phyloP scores from a whole-genome alignment of 1,284 basidiomycete species.

The Austroboletus rostrupii region DNA sequence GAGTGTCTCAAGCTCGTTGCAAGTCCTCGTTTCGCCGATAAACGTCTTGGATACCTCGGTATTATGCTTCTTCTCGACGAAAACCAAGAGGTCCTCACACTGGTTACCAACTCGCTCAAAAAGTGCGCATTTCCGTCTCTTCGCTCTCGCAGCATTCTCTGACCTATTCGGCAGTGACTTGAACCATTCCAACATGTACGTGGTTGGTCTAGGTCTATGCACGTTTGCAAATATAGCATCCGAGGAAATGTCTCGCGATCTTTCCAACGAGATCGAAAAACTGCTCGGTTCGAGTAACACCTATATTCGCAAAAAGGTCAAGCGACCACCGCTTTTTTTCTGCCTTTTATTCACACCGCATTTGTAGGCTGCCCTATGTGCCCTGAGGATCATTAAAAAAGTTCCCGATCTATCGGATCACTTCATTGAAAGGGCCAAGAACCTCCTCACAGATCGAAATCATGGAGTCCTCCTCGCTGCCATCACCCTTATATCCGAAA shows the following conservation, averaged over 20 bases:
- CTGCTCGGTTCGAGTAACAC: conserved; percentile 96
- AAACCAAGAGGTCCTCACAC: conserved; percentile 95
- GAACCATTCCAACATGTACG: conserved; percentile 99
- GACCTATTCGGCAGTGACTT: conserved; percentile 70
- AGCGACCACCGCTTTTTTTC: conserved; percentile 10
- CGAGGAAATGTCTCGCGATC: conserved; percentile 96
- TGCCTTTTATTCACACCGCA: conserved; percentile 6
- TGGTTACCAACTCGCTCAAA: conserved; percentile 98
- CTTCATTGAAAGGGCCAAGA: conserved; percentile 86
- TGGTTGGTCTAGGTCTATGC: conserved; percentile 94
- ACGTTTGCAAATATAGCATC: conserved; percentile 99
- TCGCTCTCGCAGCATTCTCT: conserved; percentile 11
- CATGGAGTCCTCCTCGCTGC: conserved; percentile 94
- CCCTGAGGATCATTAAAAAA: conserved; percentile 93
- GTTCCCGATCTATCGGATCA: conserved; percentile 96
- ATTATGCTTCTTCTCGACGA: conserved; percentile 98
- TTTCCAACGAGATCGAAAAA: conserved; percentile 97
- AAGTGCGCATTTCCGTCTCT: conserved; percentile 59
- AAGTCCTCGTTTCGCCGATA: conserved; percentile 96
- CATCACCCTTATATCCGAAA: conserved; percentile 93
- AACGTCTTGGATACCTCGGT: conserved; percentile 93
- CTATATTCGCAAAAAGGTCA: conserved; percentile 95
- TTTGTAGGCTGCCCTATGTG: conserved; percentile 87
- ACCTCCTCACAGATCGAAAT: conserved; percentile 91
- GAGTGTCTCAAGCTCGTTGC: conserved; percentile 99